Percentiles rank a stretch among this genome's conserved stretches.
Evolutionary conservation across 176 grass and related monocot genomes (phyloP).

Genomic region (Cocos nucifera): DNA sequence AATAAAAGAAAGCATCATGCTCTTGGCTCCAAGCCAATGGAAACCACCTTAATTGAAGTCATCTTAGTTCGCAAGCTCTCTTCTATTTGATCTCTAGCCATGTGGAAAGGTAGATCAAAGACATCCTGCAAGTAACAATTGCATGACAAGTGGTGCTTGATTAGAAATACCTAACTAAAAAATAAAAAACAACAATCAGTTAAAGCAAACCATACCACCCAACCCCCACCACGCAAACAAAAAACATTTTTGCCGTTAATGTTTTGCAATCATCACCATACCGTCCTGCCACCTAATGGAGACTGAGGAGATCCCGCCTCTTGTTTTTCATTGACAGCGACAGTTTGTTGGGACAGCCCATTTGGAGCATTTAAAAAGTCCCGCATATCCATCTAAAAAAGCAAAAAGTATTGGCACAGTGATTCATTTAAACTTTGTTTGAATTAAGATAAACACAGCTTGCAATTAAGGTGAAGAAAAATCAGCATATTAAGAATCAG

Average conservation of each 20-base stretch:
- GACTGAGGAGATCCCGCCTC: constrained; percentile 71
- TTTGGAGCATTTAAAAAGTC: constrained; percentile 94
- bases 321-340: constrained; percentile 42
- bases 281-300: constrained; percentile 77
- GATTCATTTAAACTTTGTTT: not conserved
- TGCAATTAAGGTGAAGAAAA: too few relatives aligned
- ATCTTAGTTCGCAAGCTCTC: constrained; percentile 99
- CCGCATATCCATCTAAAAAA: constrained; percentile 82
- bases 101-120: constrained; percentile 97
- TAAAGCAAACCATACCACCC: not conserved
- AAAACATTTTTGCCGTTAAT: too few relatives aligned
- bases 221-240: not conserved
- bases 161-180: too few relatives aligned
- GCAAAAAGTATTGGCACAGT: not conserved
- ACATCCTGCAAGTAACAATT: constrained; percentile 54
- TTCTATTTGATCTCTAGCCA: constrained; percentile 98
- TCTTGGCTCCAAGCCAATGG: not conserved
- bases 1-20: not conserved
- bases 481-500: too few relatives aligned
- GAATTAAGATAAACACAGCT: too few relatives aligned
- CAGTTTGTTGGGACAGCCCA: constrained; percentile 54
- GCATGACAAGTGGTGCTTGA: not conserved
- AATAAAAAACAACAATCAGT: not conserved
- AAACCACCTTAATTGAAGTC: constrained; percentile 84
- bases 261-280: constrained; percentile 19